Evolutionary conservation across 768 basidiomycete genomes (phyloP).

Genomic region (Paxillus involutus): DNA sequence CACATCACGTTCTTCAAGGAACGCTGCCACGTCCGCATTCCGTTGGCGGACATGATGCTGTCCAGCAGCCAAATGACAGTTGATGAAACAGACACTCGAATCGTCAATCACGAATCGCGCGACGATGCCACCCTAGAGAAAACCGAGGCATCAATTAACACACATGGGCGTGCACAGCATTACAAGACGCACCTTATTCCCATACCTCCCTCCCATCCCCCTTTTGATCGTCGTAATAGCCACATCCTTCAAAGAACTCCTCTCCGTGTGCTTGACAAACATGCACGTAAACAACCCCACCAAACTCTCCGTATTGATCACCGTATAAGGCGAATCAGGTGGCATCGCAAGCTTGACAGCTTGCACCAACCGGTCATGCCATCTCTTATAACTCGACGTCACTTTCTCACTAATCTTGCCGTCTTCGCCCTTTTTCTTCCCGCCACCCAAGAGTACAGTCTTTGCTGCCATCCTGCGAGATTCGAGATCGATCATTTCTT

Average conservation of each 20-base stretch:
- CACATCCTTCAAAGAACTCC: slow-evolving; percentile 57
- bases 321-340: slow-evolving; percentile 70
- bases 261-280: slow-evolving; percentile 72
- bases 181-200: slow-evolving; percentile 73
- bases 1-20: slow-evolving; percentile 79
- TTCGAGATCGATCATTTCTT: slow-evolving; percentile 96
- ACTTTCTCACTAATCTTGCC: slow-evolving; percentile 71
- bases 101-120: slow-evolving; percentile 88
- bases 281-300: slow-evolving; percentile 82
- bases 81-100: slow-evolving; percentile 92
- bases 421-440: slow-evolving; percentile 60
- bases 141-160: not conserved
- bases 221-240: slow-evolving; percentile 85
- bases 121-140: slow-evolving; percentile 82
- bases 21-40: slow-evolving; percentile 84
- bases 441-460: slow-evolving; percentile 71
- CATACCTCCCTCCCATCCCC: slow-evolving; percentile 90
- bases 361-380: slow-evolving; percentile 77
- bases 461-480: slow-evolving; percentile 90
- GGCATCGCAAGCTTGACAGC: slow-evolving; percentile 79
- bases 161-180: not conserved
- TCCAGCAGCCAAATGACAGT: slow-evolving; percentile 96
- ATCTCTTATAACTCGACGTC: slow-evolving; percentile 81
- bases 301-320: slow-evolving; percentile 82
- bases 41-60: slow-evolving; percentile 79